These are phyloP conservation scores for Hydrangea macrophylla DNA, from an alignment of 148 eudicot genomes.

Conservation along the genomic window DNA sequence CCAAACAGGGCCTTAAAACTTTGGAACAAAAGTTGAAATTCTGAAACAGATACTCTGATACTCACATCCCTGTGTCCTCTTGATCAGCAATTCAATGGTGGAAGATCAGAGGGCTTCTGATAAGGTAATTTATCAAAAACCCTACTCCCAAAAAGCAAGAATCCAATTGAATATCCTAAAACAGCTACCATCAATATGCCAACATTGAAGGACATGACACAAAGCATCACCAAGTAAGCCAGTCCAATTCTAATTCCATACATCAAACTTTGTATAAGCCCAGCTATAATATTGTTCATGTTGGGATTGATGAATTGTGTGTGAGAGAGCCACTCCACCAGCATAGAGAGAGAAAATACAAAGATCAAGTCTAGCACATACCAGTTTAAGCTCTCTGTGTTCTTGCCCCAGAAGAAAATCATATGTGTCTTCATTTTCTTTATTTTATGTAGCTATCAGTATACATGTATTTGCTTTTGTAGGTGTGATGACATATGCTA, in stretches of 20 bases:
- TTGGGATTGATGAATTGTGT: constrained; percentile 11
- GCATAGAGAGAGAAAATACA: constrained; percentile 2
- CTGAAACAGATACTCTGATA: too few species aligned
- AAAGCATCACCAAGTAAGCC: constrained; percentile 31
- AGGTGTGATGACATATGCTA: too few species aligned
- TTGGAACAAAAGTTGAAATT: too few species aligned
- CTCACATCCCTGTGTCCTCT: not conserved
- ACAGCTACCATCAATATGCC: constrained; percentile 25
- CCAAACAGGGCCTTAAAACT: too few species aligned
- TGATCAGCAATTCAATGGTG: constrained; percentile 14
- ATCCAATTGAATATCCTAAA: constrained; percentile 24
- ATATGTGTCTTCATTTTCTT: constrained; percentile 13
- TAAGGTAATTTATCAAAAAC: not conserved
- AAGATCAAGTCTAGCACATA: not conserved
- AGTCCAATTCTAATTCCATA: constrained; percentile 27
- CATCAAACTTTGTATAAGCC: constrained; percentile 14
- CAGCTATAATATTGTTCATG: not conserved
- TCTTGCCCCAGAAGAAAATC: constrained; percentile 31
- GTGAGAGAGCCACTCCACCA: constrained; percentile 24
- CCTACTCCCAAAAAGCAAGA: constrained; percentile 16
- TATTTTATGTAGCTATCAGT: not conserved
- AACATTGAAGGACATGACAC: constrained; percentile 31
- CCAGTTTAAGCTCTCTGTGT: constrained; percentile 11
- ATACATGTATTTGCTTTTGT: not conserved
- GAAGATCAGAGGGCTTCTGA: constrained; percentile 9